Evolutionary conservation across 2,329 filamentous ascomycete species (phyloP).

Genomic region (Clarireedia paspali): DNA sequence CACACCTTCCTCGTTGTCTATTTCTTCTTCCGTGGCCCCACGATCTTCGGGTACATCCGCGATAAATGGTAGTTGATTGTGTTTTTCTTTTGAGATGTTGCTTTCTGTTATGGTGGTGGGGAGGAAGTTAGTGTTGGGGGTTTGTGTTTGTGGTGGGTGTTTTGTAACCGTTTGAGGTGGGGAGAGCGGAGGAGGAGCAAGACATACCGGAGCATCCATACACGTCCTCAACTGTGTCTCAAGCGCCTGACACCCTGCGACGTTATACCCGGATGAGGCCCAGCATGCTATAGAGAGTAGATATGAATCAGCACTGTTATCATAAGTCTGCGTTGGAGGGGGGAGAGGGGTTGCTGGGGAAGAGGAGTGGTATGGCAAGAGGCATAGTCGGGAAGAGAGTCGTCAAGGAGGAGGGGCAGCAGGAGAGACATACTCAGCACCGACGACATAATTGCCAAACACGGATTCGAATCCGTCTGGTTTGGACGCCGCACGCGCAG

Average conservation of each 20-base stretch:
- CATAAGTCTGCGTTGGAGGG: neutral
- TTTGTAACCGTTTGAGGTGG: no score
- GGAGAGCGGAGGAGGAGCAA: neutral
- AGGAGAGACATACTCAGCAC: slow-evolving; percentile 48
- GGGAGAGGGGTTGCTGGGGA: no score
- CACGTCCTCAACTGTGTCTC: slow-evolving; percentile 55
- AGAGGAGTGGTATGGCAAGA: no score
- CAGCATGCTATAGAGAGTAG: slow-evolving; percentile 58
- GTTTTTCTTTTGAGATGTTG: slow-evolving; percentile 54
- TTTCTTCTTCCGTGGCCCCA: slow-evolving; percentile 61
- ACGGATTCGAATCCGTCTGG: slow-evolving; percentile 54
- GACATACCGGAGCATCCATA: slow-evolving; percentile 73
- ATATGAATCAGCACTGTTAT: neutral
- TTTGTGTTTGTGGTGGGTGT: no score
- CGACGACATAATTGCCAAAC: slow-evolving; percentile 57
- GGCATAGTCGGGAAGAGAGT: no score
- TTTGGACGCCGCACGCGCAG: slow-evolving; percentile 59
- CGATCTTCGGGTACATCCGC: slow-evolving; percentile 67
- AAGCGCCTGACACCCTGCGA: slow-evolving; percentile 48
- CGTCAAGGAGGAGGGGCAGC: slow-evolving; percentile 4
- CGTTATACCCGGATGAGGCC: slow-evolving; percentile 69
- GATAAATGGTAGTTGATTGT: slow-evolving; percentile 88
- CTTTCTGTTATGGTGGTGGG: slow-evolving; percentile 38
- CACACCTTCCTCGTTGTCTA: slow-evolving; percentile 21
- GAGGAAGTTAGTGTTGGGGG: slow-evolving; percentile 4